Evolutionary conservation across 2,329 filamentous ascomycete species (phyloP).

Genomic region (Talaromyces funiculosus): DNA sequence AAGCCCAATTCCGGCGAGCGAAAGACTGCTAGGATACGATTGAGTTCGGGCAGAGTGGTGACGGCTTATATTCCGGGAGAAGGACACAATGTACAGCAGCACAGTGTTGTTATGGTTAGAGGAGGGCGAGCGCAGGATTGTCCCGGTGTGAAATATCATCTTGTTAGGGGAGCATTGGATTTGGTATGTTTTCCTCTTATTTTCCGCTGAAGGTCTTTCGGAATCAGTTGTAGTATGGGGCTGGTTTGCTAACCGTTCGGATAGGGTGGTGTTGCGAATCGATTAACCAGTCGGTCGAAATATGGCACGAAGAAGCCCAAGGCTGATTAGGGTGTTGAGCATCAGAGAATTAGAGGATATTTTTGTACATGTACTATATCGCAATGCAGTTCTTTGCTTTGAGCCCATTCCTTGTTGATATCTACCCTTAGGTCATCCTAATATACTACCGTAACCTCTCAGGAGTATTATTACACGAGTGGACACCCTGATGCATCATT

Average conservation of each 20-base stretch:
- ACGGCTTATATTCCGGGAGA: slow-evolving; percentile 95
- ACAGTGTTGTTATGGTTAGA: slow-evolving; percentile 93
- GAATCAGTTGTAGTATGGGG: neutral
- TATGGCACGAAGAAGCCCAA: slow-evolving; percentile 99
- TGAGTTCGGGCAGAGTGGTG: slow-evolving; percentile 80
- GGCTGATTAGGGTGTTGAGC: slow-evolving; percentile 49
- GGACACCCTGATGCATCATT: too few relatives aligned
- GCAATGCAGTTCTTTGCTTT: neutral
- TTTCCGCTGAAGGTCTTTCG: too few relatives aligned
- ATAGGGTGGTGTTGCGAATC: slow-evolving; percentile 82
- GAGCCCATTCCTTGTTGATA: neutral
- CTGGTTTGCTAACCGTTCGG: neutral
- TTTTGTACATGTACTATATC: slow-evolving; percentile 12
- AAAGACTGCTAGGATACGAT: slow-evolving; percentile 85
- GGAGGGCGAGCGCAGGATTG: slow-evolving; percentile 94
- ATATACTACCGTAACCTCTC: too few relatives aligned
- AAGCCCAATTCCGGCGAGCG: slow-evolving; percentile 98
- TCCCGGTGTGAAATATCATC: slow-evolving; percentile 93
- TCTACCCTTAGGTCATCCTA: neutral
- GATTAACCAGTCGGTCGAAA: slow-evolving; percentile 82
- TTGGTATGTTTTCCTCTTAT: slow-evolving; percentile 61
- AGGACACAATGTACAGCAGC: slow-evolving; percentile 97
- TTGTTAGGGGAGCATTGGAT: slow-evolving; percentile 87
- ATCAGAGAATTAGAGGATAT: neutral
- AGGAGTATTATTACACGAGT: too few relatives aligned